phyloP scores from a whole-genome alignment of 331 rosid genomes.

The Arachis monticola region DNA sequence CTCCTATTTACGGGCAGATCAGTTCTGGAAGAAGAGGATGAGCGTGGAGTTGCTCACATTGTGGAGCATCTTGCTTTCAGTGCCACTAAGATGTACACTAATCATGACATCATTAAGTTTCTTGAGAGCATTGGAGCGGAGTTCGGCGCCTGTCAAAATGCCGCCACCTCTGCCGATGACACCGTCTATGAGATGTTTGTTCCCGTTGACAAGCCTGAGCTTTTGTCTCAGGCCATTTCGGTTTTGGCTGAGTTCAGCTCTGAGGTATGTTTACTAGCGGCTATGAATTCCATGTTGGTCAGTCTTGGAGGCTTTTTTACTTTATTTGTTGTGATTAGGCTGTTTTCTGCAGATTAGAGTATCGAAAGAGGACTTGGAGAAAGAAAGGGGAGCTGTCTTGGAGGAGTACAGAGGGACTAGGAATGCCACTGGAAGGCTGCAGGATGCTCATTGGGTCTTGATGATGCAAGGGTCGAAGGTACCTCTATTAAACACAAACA shows the following conservation, averaged over 20 bases:
- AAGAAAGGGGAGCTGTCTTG: conserved; percentile 95
- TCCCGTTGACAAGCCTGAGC: conserved; percentile 90
- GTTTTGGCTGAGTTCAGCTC: conserved; percentile 93
- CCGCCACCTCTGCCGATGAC: conserved; percentile 82
- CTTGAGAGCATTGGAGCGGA: conserved; percentile 98
- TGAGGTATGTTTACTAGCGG: conserved; percentile 56
- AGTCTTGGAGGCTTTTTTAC: not conserved
- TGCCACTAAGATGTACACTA: conserved; percentile 81
- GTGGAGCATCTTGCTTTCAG: conserved; percentile 98
- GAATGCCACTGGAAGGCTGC: conserved; percentile 95
- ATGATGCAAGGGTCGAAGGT: conserved; percentile 97
- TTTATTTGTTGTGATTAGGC: not conserved
- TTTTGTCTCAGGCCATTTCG: conserved; percentile 83
- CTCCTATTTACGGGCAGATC: conserved; percentile 58
- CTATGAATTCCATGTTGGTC: too few relatives aligned
- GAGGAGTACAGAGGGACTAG: conserved; percentile 90
- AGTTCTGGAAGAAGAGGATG: conserved; percentile 95
- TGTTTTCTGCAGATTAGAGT: conserved; percentile 71
- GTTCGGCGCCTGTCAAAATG: conserved; percentile 98
- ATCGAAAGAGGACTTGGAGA: conserved; percentile 79
- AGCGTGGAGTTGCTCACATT: conserved; percentile 97
- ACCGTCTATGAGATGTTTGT: conserved; percentile 92
- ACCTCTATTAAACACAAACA: conserved; percentile 26
- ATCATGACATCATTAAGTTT: conserved; percentile 85
- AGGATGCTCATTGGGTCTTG: conserved; percentile 91